Base-by-base conservation (phyloP, 306 rosid species). In the Quercus berberidifolia region DNA sequence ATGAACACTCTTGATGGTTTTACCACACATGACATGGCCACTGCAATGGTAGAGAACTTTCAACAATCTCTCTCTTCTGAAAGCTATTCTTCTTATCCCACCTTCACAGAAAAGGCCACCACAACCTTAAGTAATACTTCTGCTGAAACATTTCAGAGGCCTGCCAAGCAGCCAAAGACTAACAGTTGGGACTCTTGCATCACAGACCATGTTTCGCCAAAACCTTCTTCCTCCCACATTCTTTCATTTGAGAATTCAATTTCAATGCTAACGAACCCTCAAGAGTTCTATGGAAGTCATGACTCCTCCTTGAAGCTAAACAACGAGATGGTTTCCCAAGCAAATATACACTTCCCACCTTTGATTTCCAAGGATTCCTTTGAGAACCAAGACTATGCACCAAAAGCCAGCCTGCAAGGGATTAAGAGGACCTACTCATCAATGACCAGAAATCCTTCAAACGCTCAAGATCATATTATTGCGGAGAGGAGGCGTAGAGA, bases 401-500 rank as follows among this genome's bases (percentile, higher is more conserved):
- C 84, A 33, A 82, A 77, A 74, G 10, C 81, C 69, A 67, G 67
- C 2, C 80, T 49, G 54, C 54, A 80, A 3, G 82, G 58, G 17
- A 56, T 35, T 26, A 93, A 87, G 75, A 85, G 83, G 75, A 70
- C 88, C 31, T 52, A 12, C 54, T 38, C 82, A 43, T 38, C 82
- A 43, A 38, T 81, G 69, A 75, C 55, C 17, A 83, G 87, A 82
- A 59, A 76, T 41, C 75, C 78, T 18, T 74, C 86, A 58, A 79
- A 86, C 57, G 83, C 87, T 67, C 94, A 90, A 64, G 98, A 89
- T 38, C 98, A 92, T 80, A 83, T 94, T 71, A 79, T 94, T 70
- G 96, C 97, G 0, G 98, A 94, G 75, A 86, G 98, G 71, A 92
- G 84, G 75, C 77, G 98, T 3, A 84, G 98, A 81, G 97, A 90